Base-by-base conservation (phyloP, 1,284 basidiomycete species). In the Marasmius fiardii region DNA sequence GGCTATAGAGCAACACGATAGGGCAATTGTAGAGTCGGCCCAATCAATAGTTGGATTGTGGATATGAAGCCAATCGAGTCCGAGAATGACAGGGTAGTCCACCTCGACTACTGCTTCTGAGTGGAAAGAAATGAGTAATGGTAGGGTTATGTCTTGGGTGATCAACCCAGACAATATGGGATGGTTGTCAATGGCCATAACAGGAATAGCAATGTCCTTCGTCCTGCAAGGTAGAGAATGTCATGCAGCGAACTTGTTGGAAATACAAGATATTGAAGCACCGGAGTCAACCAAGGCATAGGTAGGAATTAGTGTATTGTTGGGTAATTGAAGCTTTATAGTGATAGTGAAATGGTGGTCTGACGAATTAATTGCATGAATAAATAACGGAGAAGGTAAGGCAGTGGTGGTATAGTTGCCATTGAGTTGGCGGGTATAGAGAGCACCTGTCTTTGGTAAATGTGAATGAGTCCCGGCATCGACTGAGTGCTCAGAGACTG, bases 221-320 rank as follows among this genome's bases (percentile, higher is more conserved):
- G 34, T 41, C 51, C 51, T 28, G 39, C 24, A 16, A 41, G 12
- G 26, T 33, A 43, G 60, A 3, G 61, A 61, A 33, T 73, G 70
- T n/a, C 63, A 44, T 20, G 60, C 44, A 5, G 67, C 65, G 44
- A 71, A 72, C n/a, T 43, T 45, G 0, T 64, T 56, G 0, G 67
- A 68, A 20, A 73, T 71, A 47, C 67, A 71, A 16, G 65, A 72
- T 8, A 50, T 51, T 0, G 64, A 64, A 1, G 71, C 68, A 14
- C 71, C 71, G 43, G 45, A 66, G 31, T 62, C 55, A 16, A 65
- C 55, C 6, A 63, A 28, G 4, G 64, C 58, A 41, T 60, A 62
- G 7, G 64, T 64, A 18, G 57, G 53, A 51, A 61, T 63, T 21
- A 69, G 61, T 53, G 57, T 60, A 24, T 49, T 53, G 56, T 50